Conservation (phyloP, 441 rosid genomes). For the Aquilaria agallochum region DNA sequence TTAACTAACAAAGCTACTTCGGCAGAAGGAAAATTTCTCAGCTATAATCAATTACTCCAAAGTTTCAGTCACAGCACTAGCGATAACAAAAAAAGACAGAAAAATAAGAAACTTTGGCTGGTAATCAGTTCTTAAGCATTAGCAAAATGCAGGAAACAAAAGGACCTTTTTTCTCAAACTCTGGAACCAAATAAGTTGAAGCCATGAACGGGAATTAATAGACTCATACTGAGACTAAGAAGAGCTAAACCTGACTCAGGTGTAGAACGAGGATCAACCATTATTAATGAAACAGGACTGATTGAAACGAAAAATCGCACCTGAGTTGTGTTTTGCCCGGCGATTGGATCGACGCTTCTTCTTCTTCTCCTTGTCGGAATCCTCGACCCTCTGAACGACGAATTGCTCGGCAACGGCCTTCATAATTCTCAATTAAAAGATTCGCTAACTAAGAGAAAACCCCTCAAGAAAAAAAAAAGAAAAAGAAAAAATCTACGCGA, state of each 20-base stretch:
- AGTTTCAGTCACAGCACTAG: too few relatives aligned
- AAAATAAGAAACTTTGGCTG: too few relatives aligned
- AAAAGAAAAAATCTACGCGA: neutral
- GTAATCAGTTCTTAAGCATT: too few relatives aligned
- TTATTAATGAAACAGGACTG: too few relatives aligned
- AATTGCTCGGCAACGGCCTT: slow-evolving; percentile 34
- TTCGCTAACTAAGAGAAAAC: neutral
- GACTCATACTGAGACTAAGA: too few relatives aligned
- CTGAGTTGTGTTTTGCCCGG: slow-evolving; percentile 59
- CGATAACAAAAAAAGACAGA: too few relatives aligned
- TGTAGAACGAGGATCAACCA: too few relatives aligned
- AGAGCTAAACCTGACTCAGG: too few relatives aligned
- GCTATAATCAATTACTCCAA: too few relatives aligned
- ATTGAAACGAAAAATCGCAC: slow-evolving; percentile 13
- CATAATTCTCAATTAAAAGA: slow-evolving; percentile 23
- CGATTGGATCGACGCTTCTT: slow-evolving; percentile 62
- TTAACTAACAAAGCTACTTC: neutral
- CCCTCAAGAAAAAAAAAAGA: neutral
- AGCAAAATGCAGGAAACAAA: neutral
- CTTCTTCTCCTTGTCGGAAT: slow-evolving; percentile 67
- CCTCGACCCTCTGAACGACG: slow-evolving; percentile 49
- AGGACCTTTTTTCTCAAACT: neutral
- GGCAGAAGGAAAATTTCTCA: neutral
- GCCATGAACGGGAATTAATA: too few relatives aligned
- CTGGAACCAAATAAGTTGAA: neutral